Evolutionary conservation across 352 stramenopile species (phyloP).

Genomic region (Globisporangium apiculatum): DNA sequence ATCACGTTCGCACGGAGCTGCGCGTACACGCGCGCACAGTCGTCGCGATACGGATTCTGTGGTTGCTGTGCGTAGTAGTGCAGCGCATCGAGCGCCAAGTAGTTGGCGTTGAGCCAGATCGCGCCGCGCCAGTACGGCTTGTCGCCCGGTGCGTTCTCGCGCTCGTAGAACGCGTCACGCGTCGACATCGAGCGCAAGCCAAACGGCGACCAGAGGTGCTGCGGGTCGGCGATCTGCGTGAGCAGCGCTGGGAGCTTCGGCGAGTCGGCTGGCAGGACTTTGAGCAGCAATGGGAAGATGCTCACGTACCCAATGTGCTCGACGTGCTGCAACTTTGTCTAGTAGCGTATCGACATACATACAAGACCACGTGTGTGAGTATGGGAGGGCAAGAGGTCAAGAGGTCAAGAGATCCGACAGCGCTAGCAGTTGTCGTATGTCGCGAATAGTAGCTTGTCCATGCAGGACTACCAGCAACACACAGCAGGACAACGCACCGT

Average conservation of each 20-base stretch:
- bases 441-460: too few relatives aligned
- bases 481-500: conserved; percentile 17
- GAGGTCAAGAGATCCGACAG: not conserved
- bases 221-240: conserved; percentile 44
- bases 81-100: conserved; percentile 81
- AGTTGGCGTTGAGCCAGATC: conserved; percentile 95
- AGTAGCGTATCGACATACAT: not conserved
- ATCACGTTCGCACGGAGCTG: conserved; percentile 58
- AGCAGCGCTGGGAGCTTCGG: conserved; percentile 56
- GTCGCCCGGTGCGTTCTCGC: conserved; percentile 86
- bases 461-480: not conserved
- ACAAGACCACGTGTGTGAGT: not conserved
- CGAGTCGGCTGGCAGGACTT: conserved; percentile 59
- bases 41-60: conserved; percentile 31
- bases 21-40: conserved; percentile 39
- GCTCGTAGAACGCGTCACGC: conserved; percentile 79
- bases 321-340: conserved; percentile 62
- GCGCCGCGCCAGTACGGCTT: conserved; percentile 91
- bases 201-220: conserved; percentile 71
- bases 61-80: conserved; percentile 60
- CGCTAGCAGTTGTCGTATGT: too few relatives aligned
- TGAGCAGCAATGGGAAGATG: conserved; percentile 80
- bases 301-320: conserved; percentile 85
- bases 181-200: conserved; percentile 86
- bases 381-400: too few relatives aligned